Evolutionary conservation across 108 stramenopile genomes (phyloP), one percentile per base, ranked within the genome.

Genomic region (Seminavis robusta): DNA sequence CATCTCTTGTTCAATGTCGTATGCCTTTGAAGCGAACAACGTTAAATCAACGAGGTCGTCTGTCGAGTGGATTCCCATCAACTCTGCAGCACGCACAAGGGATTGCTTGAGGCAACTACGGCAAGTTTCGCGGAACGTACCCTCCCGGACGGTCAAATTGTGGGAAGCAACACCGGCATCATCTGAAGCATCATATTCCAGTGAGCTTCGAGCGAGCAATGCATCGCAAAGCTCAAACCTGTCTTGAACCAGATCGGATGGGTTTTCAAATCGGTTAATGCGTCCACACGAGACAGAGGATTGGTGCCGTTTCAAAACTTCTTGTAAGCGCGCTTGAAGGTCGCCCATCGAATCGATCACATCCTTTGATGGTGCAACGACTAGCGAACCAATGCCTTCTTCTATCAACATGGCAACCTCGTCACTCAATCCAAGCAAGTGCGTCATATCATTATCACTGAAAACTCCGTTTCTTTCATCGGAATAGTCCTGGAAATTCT

Each of bases 1-100:
- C 26, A 81, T 56, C 19, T 78, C 85, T 1, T 58, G 33, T 61
- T 87, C 85, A 8, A 90, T 73, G 29, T 83, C 71, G 83, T 74
- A 78, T 17, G 85, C 79, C 44, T 70, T 61, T n/a, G n/a, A n/a
- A n/a, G n/a, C n/a, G n/a, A n/a, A n/a, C n/a, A n/a, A n/a, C n/a
- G n/a, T n/a, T n/a, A n/a, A n/a, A 32, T 13, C 28, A 53, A 55
- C 56, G 52, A 3, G 37, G 3, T 31, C 56, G 38, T 24, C 23
- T 17, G 4, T 44, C 49, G 17, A 27, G 21, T 70, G 72, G n/a
- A 83, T 56, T 1, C 64, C 60, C 30, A 79, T 42, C 30, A 61
- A 59, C 46, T 65, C 61, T 39, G 71, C n/a, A 0, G 80, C 82
- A 34, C 67, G 69, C 17, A 44, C 28, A 19, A 88, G 49, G 33